Conservation (phyloP, 2,329 filamentous ascomycete species). For the Fusarium compactum region DNA sequence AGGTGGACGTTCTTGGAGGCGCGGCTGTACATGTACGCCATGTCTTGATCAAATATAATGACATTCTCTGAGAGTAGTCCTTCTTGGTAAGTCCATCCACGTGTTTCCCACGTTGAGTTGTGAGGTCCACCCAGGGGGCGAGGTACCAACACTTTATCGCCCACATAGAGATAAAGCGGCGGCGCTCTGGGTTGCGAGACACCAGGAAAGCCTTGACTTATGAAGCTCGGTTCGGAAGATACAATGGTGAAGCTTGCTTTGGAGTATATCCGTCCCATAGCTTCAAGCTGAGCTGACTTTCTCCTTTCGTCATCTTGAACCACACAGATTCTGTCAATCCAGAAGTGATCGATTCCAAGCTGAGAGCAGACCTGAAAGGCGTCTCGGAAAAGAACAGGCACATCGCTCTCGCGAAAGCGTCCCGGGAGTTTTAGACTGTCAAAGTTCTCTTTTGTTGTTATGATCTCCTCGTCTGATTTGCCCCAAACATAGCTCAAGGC, state of each 20-base stretch:
- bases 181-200: background rate
- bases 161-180: fast-evolving
- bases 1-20: too few species aligned
- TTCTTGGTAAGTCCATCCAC: background rate
- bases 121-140: too few species aligned
- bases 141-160: background rate
- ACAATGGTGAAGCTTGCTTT: background rate
- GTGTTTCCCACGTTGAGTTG: too few species aligned
- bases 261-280: background rate
- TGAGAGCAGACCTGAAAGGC: background rate
- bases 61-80: background rate
- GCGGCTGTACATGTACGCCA: background rate
- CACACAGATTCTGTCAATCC: background rate
- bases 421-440: fast-evolving
- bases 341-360: background rate
- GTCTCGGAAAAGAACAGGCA: fast-evolving
- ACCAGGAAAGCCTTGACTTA: background rate
- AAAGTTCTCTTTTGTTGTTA: background rate
- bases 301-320: background rate
- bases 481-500: background rate
- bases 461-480: background rate
- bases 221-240: fast-evolving
- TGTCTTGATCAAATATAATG: fast-evolving
- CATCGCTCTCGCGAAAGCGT: fast-evolving
- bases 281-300: background rate